Conservation (phyloP, 805 yeast genomes). For the Cyberlindnera subsufficiens region DNA sequence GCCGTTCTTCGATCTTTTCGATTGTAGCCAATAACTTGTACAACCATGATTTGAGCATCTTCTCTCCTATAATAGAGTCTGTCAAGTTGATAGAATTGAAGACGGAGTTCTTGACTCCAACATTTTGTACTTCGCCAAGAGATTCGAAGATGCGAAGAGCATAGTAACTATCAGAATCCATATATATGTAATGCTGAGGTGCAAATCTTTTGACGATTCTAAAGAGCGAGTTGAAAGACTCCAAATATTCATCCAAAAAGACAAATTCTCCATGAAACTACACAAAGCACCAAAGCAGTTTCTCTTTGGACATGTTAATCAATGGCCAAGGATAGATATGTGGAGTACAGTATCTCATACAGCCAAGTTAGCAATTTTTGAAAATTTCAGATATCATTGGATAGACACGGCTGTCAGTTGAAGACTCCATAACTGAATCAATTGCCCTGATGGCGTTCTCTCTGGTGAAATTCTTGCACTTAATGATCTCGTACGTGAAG, state of each 20-base stretch:
- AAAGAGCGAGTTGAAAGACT: conserved; percentile 1
- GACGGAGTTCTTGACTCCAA: conserved; percentile 10
- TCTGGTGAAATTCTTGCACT: conserved; percentile 4
- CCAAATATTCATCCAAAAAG: conserved; percentile 1
- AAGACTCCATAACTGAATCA: conserved; percentile 2
- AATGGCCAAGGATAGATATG: too few relatives aligned
- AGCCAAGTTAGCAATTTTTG: conserved; percentile 4
- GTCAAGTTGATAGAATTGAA: conserved; percentile 22
- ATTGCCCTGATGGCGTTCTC: neutral
- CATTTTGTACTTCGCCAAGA: conserved; percentile 1
- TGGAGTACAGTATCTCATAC: conserved; percentile 3
- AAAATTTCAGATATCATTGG: conserved; percentile 4
- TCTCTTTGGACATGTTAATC: conserved; percentile 1
- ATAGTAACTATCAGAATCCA: conserved; percentile 25
- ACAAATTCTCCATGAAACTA: conserved; percentile 1
- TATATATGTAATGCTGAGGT: conserved; percentile 14
- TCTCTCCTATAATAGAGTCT: conserved; percentile 25
- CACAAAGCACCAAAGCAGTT: conserved; percentile 3
- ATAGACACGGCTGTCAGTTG: neutral
- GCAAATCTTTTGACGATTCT: conserved; percentile 1
- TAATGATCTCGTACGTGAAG: conserved; percentile 5
- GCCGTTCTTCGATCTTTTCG: conserved; percentile 25
- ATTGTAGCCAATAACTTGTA: conserved; percentile 28
- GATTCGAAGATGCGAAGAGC: conserved; percentile 22
- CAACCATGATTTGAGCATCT: conserved; percentile 29